phyloP scores from a whole-genome alignment of 2,329 filamentous ascomycete genomes.

The Neopestalotiopsis sp. region DNA sequence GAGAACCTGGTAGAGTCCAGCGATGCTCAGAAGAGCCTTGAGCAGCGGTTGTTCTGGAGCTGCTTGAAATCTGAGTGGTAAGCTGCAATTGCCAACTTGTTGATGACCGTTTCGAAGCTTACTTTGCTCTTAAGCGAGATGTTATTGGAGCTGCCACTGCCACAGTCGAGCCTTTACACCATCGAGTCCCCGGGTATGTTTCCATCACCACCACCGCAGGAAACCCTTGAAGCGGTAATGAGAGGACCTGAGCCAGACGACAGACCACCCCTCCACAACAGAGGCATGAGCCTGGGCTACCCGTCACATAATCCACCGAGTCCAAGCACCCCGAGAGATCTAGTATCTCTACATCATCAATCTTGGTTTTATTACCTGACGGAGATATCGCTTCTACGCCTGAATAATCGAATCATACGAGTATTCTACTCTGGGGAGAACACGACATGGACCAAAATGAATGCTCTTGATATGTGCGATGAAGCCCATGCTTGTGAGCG shows the following conservation, averaged over 20 bases:
- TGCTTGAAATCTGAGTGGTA: constrained; percentile 9
- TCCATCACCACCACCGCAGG: neutral
- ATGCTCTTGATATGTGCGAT: neutral
- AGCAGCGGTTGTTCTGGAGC: constrained; percentile 4
- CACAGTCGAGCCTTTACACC: neutral
- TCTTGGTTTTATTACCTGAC: neutral
- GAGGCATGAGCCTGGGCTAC: neutral
- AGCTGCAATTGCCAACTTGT: neutral
- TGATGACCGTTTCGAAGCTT: neutral
- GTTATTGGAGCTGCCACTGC: neutral
- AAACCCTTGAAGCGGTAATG: neutral
- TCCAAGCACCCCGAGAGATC: neutral
- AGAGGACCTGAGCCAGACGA: neutral
- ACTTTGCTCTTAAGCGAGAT: neutral
- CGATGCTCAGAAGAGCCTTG: neutral
- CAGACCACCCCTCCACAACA: neutral
- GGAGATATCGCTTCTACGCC: neutral
- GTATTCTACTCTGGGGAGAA: neutral
- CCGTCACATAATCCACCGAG: neutral
- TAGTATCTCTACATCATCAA: neutral
- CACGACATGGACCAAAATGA: neutral
- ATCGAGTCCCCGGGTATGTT: neutral
- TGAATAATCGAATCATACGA: neutral
- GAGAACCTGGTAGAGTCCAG: neutral
- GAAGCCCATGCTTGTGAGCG: neutral